phyloP scores from a whole-genome alignment of 2,329 filamentous ascomycete genomes.

The Coniella lustricola region DNA sequence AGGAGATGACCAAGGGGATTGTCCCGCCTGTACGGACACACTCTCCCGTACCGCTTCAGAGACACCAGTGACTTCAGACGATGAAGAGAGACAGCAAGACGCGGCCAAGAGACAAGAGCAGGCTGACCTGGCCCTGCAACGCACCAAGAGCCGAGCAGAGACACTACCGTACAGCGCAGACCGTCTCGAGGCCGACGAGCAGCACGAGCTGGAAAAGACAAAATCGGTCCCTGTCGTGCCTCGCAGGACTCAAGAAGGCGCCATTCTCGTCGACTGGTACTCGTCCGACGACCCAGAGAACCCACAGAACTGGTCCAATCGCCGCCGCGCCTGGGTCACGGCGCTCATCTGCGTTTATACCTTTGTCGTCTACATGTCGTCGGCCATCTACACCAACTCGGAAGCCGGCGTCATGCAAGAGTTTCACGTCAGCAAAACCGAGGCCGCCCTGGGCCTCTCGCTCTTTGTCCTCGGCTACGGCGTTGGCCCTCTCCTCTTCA shows the following conservation, averaged over 20 bases:
- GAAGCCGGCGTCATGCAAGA: constrained; percentile 36
- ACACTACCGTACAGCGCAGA: constrained; percentile 21
- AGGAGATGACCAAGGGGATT: constrained; percentile 51
- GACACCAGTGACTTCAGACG: constrained; percentile 10
- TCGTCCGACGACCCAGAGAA: constrained; percentile 43
- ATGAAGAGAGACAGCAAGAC: constrained; percentile 21
- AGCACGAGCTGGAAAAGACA: constrained; percentile 22
- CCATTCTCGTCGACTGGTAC: constrained; percentile 32
- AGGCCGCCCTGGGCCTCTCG: constrained; percentile 45
- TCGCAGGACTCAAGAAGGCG: constrained; percentile 23
- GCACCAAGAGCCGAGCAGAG: constrained; percentile 20
- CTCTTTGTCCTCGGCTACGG: constrained; percentile 45
- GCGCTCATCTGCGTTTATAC: constrained; percentile 41
- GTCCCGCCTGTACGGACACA: constrained; percentile 12
- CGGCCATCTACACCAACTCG: constrained; percentile 33
- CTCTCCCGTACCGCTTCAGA: constrained; percentile 5
- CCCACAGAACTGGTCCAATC: constrained; percentile 41
- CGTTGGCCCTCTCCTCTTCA: constrained; percentile 45
- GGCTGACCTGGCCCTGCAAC: constrained; percentile 15
- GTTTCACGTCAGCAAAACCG: constrained; percentile 40
- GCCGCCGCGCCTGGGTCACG: constrained; percentile 30
- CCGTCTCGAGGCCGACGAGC: constrained; percentile 20
- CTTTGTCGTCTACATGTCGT: constrained; percentile 34
- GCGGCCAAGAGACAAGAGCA: constrained; percentile 12
- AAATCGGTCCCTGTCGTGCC: constrained; percentile 24